Evolutionary conservation across 148 eudicot species (phyloP).

Genomic region (Rhododendron ovatum): DNA sequence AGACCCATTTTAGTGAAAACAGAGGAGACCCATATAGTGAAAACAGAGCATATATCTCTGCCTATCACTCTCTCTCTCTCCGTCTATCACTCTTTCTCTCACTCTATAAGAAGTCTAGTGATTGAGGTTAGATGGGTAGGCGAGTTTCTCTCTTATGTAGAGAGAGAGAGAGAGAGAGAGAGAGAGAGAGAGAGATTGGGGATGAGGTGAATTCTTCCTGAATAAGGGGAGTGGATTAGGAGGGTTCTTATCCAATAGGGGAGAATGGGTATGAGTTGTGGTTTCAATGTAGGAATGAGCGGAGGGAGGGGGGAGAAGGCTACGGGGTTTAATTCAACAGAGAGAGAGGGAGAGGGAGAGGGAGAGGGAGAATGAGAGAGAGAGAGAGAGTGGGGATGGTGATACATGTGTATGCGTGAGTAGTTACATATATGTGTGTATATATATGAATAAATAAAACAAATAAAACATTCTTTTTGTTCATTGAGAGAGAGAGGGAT

Average conservation of each 20-base stretch:
- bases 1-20: not conserved
- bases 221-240: constrained; percentile 21
- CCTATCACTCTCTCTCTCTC: not conserved
- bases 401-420: constrained; percentile 18
- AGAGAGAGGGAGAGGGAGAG: constrained; percentile 21
- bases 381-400: constrained; percentile 19
- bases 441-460: not conserved
- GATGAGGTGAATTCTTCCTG: constrained; percentile 11
- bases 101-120: not conserved
- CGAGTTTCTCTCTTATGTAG: not conserved
- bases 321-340: constrained; percentile 23
- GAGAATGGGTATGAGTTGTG: constrained; percentile 4
- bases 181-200: not conserved
- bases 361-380: constrained; percentile 18
- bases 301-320: constrained; percentile 26
- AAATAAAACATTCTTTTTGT: constrained; percentile 18
- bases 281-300: constrained; percentile 16
- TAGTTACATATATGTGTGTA: not conserved
- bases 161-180: constrained; percentile 6
- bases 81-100: not conserved
- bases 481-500: not conserved
- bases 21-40: not conserved
- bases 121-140: not conserved
- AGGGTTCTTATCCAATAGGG: constrained; percentile 25
- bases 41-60: not conserved